Base-by-base conservation (phyloP, 257 asterid genomes). In the Penstemon eatonii region DNA sequence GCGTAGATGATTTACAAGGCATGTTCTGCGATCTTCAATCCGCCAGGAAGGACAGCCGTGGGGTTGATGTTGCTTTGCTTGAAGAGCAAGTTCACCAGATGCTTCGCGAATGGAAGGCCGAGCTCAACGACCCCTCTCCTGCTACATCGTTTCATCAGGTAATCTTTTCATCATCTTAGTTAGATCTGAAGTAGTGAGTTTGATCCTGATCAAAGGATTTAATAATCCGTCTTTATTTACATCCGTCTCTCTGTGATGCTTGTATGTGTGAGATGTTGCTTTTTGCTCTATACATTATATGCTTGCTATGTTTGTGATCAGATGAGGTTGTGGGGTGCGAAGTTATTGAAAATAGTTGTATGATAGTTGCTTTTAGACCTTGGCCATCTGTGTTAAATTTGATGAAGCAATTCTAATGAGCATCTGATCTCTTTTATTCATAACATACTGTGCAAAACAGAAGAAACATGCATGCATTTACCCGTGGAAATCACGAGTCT, bases 41-140 rank as follows among this genome's bases (percentile, higher is more conserved):
- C 53, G 96, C 96, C 8, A 82, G 96, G 90, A 89, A 89, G 81
- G 99, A 94, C 77, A 88, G 99, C 74, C 92, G 99, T 45, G 50
- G 82, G 6, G 69, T 74, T 51, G 99, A 94, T 69, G 92, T 75
- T 62, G 85, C 88, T 19, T 73, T 94, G 81, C 96, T 91, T 38
- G 99, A 94, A 76, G 99, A 91, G 85, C 99, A 94, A 84, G 93
- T 94, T 66, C 87, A 91, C 67, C 99, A 85, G 89, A 83, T 89
- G 96, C 99, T 94, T 56, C 97, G 99, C 0, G 97, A 94, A 65
- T 94, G 97, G 97, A 84, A 91, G 70, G 80, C 92, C 60, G 99
- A 94, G 84, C 96, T 94, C 64, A 83, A 81, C 67, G 95, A 89
- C 78, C 96, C 96, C 25, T 85, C 99, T 60, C 99, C 99, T n/a